These are phyloP conservation scores for Aphanomyces stellatus DNA, from an alignment of 352 stramenopile genomes.

Conservation along the genomic window DNA sequence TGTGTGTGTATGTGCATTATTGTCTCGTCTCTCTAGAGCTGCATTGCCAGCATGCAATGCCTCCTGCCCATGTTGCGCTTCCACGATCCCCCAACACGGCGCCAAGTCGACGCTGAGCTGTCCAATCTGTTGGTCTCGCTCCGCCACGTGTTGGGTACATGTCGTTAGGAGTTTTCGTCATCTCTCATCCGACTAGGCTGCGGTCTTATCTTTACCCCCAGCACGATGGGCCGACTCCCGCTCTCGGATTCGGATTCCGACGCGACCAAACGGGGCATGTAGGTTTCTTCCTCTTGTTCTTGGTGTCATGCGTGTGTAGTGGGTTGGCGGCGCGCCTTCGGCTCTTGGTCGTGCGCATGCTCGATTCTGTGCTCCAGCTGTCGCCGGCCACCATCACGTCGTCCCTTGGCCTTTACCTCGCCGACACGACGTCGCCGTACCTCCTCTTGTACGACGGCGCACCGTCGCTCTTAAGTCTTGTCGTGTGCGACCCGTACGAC, in stretches of 20 bases:
- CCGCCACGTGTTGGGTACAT: conserved; percentile 56
- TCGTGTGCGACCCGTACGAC: conserved; percentile 70
- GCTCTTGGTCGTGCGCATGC: conserved; percentile 57
- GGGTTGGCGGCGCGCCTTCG: conserved; percentile 60
- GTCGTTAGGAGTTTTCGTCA: background rate
- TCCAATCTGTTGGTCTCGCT: conserved; percentile 65
- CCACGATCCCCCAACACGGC: conserved; percentile 45
- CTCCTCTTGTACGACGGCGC: conserved; percentile 74
- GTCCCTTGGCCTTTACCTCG: conserved; percentile 73
- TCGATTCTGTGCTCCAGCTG: conserved; percentile 57
- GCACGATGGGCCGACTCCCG: conserved; percentile 36
- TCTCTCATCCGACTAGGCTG: conserved; percentile 29
- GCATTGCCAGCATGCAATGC: conserved; percentile 82
- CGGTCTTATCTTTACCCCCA: conserved; percentile 28
- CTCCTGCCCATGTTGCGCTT: conserved; percentile 71
- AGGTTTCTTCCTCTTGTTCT: background rate
- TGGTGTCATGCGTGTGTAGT: conserved; percentile 25
- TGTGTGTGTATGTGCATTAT: no score
- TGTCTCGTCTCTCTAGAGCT: no score
- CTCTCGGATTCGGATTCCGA: conserved; percentile 61
- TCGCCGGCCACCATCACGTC: conserved; percentile 66
- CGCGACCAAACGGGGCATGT: conserved; percentile 40
- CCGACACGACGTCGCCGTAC: conserved; percentile 65
- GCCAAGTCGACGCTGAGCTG: conserved; percentile 43
- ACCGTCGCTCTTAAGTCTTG: conserved; percentile 66